Percentiles rank a stretch among this genome's conserved stretches.
Conservation (phyloP, 257 asterid genomes). For the Gynochthodes officinalis region DNA sequence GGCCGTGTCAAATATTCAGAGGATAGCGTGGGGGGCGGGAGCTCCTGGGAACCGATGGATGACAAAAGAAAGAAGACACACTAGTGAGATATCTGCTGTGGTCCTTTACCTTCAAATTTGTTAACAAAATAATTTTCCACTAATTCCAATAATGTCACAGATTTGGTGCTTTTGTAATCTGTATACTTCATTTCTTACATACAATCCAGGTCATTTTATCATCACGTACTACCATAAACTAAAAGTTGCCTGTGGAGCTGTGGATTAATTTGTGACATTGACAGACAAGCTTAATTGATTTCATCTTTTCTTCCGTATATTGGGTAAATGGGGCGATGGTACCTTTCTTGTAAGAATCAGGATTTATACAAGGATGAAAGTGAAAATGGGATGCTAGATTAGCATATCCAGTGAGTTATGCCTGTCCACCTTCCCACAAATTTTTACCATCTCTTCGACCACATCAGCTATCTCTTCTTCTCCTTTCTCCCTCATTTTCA, state of each 20-base stretch:
- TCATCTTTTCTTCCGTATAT: neutral
- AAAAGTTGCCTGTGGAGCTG: neutral
- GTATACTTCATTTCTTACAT: neutral
- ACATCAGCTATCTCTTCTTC: conserved; percentile 40
- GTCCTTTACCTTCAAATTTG: neutral
- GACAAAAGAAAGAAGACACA: neutral
- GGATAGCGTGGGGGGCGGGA: neutral
- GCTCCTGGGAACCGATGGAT: neutral
- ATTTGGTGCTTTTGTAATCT: neutral
- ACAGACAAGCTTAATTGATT: neutral
- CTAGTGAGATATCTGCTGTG: neutral
- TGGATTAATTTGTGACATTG: neutral
- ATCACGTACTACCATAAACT: neutral
- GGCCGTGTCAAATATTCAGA: neutral
- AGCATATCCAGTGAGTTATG: conserved; percentile 13
- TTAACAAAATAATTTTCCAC: too few relatives aligned
- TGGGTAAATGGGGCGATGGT: neutral
- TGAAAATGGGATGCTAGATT: neutral
- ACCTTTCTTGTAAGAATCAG: too few relatives aligned
- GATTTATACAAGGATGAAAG: too few relatives aligned
- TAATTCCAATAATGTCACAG: too few relatives aligned
- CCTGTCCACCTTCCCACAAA: conserved; percentile 30
- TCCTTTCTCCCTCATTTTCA: conserved; percentile 31
- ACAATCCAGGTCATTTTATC: neutral
- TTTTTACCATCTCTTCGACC: conserved; percentile 39